Base-by-base conservation (phyloP, 805 yeast genomes). In the Millerozyma acaciae region DNA sequence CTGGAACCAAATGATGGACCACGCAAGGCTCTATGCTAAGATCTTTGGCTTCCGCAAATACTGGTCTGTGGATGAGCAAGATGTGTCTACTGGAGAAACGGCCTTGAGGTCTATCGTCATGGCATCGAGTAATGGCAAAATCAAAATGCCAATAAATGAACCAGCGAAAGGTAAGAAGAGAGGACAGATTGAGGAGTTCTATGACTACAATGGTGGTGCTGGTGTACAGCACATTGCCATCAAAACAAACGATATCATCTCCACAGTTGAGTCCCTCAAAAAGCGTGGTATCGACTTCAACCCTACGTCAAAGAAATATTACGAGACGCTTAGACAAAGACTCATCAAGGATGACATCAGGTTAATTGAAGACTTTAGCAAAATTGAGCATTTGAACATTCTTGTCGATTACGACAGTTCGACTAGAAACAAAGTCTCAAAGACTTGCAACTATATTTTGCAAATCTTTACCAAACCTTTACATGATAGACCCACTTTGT, bases 181-280 rank as follows among this genome's bases (percentile, higher is more conserved):
- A 49, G 78, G 89, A 3, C 95, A 86, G 51, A 80, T 86, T 38
- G 94, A 85, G 55, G 96, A 86, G 55, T 86, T 81, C 51, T 57
- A 81, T 42, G 82, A 79, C 33, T 86, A 65, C 48, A 71, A 84
- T 53, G 74, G 75, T 30, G 95, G 95, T 0, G 83, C 94, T 0
- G 95, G 95, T 3, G 74, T 87, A 21, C 95, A 86, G 58, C 95
- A 86, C 50, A 63, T 86, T 48, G 95, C 95, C 0, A 53, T 86
- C 16, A 57, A 63, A 32, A 84, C 90, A 0, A 56, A 63, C 17
- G 67, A 83, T 53, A 85, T 86, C 24, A 44, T 84, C 14, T 50
- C 52, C 2, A 66, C 87, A 0, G 80, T 86, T 9, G 40, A 51
- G 2, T 57, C 65, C 8, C 57, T 87, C 69, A 66, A 60, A 25